Evolutionary conservation across 176 grass and related monocot genomes (phyloP).

Genomic region (Oryza officinalis): DNA sequence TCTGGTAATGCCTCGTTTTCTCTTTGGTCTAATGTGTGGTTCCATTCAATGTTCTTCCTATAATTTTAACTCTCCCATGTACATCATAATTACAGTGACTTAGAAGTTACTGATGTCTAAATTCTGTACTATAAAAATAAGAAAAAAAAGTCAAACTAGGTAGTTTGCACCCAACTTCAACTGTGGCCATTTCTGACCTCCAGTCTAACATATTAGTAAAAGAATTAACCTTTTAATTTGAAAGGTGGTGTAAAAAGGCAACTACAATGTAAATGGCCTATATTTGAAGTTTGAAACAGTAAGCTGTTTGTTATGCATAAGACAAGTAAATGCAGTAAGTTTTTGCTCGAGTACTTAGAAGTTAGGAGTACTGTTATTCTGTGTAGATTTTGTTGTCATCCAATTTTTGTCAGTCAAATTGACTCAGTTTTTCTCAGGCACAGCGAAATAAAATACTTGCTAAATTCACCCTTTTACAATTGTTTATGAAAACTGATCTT

Average conservation of each 20-base stretch:
- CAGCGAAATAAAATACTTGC: background rate
- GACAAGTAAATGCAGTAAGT: background rate
- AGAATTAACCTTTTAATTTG: background rate
- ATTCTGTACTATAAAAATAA: background rate
- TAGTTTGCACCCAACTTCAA: background rate
- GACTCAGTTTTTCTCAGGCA: background rate
- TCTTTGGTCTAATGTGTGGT: background rate
- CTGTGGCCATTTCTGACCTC: background rate
- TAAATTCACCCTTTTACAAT: background rate
- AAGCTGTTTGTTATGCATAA: background rate
- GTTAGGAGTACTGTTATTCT: background rate
- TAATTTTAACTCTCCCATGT: background rate
- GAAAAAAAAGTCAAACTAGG: background rate
- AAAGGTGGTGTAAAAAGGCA: background rate
- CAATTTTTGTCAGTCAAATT: background rate
- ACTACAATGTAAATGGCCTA: background rate
- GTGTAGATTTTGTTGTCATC: constrained; percentile 10
- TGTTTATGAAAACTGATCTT: background rate
- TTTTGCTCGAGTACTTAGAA: background rate
- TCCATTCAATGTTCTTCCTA: background rate
- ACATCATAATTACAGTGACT: background rate
- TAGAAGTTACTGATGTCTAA: background rate
- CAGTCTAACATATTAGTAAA: constrained; percentile 2
- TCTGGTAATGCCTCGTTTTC: constrained; percentile 62
- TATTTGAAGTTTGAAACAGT: background rate